phyloP scores from a whole-genome alignment of 1,284 basidiomycete species.

The Macrocystidia cucumis region DNA sequence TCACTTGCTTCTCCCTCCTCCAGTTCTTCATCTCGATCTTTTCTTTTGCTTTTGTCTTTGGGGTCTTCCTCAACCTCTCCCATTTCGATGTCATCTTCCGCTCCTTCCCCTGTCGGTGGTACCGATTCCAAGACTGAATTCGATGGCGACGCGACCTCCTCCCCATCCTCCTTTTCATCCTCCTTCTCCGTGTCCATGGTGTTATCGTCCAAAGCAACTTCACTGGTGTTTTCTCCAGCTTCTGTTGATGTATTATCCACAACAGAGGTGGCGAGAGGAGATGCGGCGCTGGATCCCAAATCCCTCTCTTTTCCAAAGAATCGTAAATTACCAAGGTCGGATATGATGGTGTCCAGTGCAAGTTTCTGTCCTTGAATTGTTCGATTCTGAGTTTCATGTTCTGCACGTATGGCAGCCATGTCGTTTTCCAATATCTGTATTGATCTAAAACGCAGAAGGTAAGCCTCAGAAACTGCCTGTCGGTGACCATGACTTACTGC shows the following conservation, averaged over 20 bases:
- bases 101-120: slow-evolving; percentile 15
- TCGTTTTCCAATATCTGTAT: slow-evolving; percentile 69
- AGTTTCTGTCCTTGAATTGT: slow-evolving; percentile 59
- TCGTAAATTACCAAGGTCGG: slow-evolving; percentile 51
- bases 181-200: slow-evolving; percentile 9
- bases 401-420: slow-evolving; percentile 62
- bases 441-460: slow-evolving; percentile 33
- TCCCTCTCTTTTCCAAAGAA: slow-evolving; percentile 62
- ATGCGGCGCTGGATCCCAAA: slow-evolving; percentile 26
- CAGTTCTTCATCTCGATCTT: slow-evolving; percentile 57
- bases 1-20: slow-evolving; percentile 83
- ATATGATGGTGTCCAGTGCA: slow-evolving; percentile 57
- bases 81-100: slow-evolving; percentile 74
- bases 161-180: slow-evolving; percentile 31
- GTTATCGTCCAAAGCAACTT: slow-evolving; percentile 12
- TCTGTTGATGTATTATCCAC: too few relatives aligned
- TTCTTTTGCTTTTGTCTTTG: slow-evolving; percentile 37
- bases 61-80: slow-evolving; percentile 74
- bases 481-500: slow-evolving; percentile 34
- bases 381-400: slow-evolving; percentile 65
- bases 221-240: slow-evolving; percentile 6
- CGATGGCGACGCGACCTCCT: slow-evolving; percentile 21
- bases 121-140: slow-evolving; percentile 21
- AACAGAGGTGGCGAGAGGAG: slow-evolving; percentile 40
- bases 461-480: background rate